Evolutionary conservation across 768 basidiomycete genomes (phyloP), one percentile per base, ranked within the genome.

Genomic region (Termitomyces titanicus): DNA sequence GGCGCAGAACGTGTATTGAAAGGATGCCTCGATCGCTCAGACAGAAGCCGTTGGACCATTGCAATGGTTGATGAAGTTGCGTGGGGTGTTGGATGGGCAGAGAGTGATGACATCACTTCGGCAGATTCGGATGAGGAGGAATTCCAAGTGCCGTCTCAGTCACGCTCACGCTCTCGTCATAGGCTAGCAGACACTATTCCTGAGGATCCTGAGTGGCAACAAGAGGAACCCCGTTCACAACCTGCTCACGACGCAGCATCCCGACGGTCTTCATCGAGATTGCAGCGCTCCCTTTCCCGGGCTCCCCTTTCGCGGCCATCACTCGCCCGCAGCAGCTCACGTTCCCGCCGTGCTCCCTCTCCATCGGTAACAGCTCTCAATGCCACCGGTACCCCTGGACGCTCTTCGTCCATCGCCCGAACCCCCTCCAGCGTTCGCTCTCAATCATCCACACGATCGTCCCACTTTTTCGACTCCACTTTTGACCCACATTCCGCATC

Each of bases 1-100:
- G 82, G 83, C 8, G 84, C 85, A 3, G 82, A 85, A 64, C 79
- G 78, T 43, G 84, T 95, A 9, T 74, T 98, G 38, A 72, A 73
- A 44, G 95, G 95, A 1, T 97, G 94, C 66, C 73, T 98, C 24
- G 83, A 92, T 54, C 79, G 76, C 27, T 78, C 82, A 27, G 74
- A 84, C 11, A 60, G 68, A 0, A 74, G 73, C 22, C 79, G 95
- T 4, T 96, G 92, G 94, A 82, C 79, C n/a, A 85, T 94, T 56
- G 78, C 79, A 7, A 83, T 83, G 74, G 85, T 97, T 29, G 89
- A 89, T 59, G 86, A 90, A 50, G 79, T 85, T 7, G 86, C 88
- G 2, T 92, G 90, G 89, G 84, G 82, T 43, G 81, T 92, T 54
- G 90, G 89, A 11, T 89, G 82, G 82, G 84, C 70, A 15, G 80